Evolutionary conservation across 495 filamentous ascomycete genomes (phyloP).

Genomic region (Thermothielavioides terrestris): DNA sequence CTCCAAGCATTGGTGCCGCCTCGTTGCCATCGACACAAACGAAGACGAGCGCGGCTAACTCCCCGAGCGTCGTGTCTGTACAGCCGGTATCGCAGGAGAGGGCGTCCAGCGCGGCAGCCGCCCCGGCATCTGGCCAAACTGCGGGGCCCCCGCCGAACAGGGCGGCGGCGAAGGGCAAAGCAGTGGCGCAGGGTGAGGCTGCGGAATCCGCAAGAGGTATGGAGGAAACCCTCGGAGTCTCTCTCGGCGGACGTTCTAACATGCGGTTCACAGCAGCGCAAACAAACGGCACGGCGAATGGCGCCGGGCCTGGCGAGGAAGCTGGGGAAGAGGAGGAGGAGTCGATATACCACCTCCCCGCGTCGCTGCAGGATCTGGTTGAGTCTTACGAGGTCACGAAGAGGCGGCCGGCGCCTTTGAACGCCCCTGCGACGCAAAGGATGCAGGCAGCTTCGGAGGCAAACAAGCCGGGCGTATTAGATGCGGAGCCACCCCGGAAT

Average conservation of each 20-base stretch:
- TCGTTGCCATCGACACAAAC: constrained; percentile 38
- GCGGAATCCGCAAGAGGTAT: constrained; percentile 12
- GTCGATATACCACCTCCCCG: constrained; percentile 90
- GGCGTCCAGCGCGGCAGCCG: constrained; percentile 14
- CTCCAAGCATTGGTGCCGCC: constrained; percentile 33
- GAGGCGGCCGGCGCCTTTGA: constrained; percentile 48
- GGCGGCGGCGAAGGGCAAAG: constrained; percentile 33
- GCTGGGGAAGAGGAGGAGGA: constrained; percentile 58
- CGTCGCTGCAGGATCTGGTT: constrained; percentile 79
- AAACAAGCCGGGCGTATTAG: constrained; percentile 61
- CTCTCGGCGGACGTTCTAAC: constrained; percentile 15
- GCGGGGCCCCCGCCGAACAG: constrained; percentile 14
- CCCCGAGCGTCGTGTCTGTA: constrained; percentile 31
- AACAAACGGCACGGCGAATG: constrained; percentile 49
- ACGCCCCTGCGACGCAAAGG: constrained; percentile 56
- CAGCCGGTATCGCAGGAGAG: constrained; percentile 36
- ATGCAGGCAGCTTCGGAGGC: constrained; percentile 64
- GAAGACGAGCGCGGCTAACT: constrained; percentile 38
- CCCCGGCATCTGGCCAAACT: constrained; percentile 16
- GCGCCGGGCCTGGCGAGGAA: constrained; percentile 35
- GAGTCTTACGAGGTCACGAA: constrained; percentile 84
- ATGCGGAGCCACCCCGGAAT: constrained; percentile 71
- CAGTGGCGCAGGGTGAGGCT: constrained; percentile 23
- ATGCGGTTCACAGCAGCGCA: constrained; percentile 25
- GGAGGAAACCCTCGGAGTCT: not conserved